phyloP scores from a whole-genome alignment of 2,329 filamentous ascomycete species.

The Fusarium tuaranense region DNA sequence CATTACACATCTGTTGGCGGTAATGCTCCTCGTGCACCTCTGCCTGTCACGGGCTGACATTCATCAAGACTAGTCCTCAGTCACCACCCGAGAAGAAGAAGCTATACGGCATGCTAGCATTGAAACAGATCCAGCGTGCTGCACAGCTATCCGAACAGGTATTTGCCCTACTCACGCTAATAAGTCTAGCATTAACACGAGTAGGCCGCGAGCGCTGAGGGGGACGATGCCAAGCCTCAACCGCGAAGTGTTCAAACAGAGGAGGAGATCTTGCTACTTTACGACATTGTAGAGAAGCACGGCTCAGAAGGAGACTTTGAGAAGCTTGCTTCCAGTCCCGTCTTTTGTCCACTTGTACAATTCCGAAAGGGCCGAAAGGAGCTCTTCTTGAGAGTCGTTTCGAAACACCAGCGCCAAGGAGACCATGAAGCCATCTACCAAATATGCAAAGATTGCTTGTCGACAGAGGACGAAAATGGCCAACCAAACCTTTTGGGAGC shows the following conservation, averaged over 20 bases:
- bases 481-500: constrained; percentile 58
- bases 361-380: constrained; percentile 61
- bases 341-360: constrained; percentile 57
- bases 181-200: not conserved
- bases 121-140: constrained; percentile 64
- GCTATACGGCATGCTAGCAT: constrained; percentile 63
- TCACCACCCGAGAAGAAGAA: constrained; percentile 61
- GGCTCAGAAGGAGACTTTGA: constrained; percentile 56
- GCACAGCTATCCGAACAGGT: constrained; percentile 60
- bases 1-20: constrained; percentile 65
- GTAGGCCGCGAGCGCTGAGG: constrained; percentile 37
- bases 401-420: constrained; percentile 51
- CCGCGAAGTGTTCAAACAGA: constrained; percentile 56
- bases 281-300: constrained; percentile 59
- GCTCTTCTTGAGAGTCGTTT: constrained; percentile 56
- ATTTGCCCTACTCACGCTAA: constrained; percentile 36
- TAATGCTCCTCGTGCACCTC: constrained; percentile 46
- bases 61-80: constrained; percentile 57
- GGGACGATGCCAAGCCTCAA: constrained; percentile 38
- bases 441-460: constrained; percentile 59
- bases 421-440: constrained; percentile 58
- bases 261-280: constrained; percentile 64
- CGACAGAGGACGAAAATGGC: constrained; percentile 50
- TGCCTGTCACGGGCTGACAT: constrained; percentile 13
- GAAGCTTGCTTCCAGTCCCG: constrained; percentile 52